Conservation (phyloP, 1,284 basidiomycete species). For the Somion occarium region DNA sequence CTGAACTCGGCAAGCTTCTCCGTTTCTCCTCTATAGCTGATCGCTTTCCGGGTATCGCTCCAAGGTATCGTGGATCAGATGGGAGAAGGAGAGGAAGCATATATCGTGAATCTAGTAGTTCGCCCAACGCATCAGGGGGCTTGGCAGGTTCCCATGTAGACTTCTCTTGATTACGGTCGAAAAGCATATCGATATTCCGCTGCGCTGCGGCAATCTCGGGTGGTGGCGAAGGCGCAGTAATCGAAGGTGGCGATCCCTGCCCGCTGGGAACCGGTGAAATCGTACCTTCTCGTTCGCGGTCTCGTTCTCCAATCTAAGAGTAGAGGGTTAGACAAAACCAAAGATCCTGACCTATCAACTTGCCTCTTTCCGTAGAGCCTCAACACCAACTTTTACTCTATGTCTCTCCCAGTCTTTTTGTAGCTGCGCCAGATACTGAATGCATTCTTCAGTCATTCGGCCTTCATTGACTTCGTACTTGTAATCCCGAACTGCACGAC, state of each 20-base stretch:
- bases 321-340: too few relatives aligned
- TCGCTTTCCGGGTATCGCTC: slow-evolving; percentile 57
- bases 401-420: slow-evolving; percentile 96
- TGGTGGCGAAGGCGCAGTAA: slow-evolving; percentile 24
- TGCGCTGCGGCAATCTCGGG: slow-evolving; percentile 36
- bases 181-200: slow-evolving; percentile 71
- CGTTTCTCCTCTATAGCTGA: slow-evolving; percentile 32
- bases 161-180: slow-evolving; percentile 62
- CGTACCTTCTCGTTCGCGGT: slow-evolving; percentile 46
- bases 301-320: slow-evolving; percentile 56
- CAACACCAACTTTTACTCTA: slow-evolving; percentile 76
- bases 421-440: slow-evolving; percentile 88
- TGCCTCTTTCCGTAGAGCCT: slow-evolving; percentile 76
- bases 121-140: slow-evolving; percentile 79
- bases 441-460: slow-evolving; percentile 91
- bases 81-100: slow-evolving; percentile 91
- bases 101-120: slow-evolving; percentile 84
- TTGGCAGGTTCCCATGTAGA: slow-evolving; percentile 72
- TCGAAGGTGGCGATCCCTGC: slow-evolving; percentile 23
- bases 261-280: slow-evolving; percentile 43
- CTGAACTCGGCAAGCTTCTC: slow-evolving; percentile 25
- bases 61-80: slow-evolving; percentile 70
- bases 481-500: slow-evolving; percentile 90
- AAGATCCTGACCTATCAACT: too few relatives aligned
- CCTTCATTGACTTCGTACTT: slow-evolving; percentile 92